Evolutionary conservation across 2,329 filamentous ascomycete species (phyloP).

Genomic region (Pseudonectria foliicola): DNA sequence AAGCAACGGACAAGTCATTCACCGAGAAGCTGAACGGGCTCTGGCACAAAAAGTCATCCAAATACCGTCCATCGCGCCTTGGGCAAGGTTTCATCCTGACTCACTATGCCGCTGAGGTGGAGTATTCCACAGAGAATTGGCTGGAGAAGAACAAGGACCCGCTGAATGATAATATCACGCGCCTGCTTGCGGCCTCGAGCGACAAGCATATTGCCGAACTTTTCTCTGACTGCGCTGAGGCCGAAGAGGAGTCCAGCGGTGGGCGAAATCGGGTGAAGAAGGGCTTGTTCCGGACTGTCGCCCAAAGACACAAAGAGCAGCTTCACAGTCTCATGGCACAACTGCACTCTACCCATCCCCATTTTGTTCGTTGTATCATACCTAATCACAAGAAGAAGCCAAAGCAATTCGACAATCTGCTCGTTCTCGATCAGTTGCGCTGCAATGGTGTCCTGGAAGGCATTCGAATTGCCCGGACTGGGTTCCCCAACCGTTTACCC

Average conservation of each 20-base stretch:
- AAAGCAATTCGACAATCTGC: conserved; percentile 81
- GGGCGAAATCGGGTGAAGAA: conserved; percentile 84
- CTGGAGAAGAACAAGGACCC: conserved; percentile 99
- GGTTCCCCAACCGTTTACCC: conserved; percentile 86
- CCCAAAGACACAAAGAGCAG: conserved; percentile 95
- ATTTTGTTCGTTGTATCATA: conserved; percentile 95
- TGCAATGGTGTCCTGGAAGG: conserved; percentile 99
- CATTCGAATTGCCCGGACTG: conserved; percentile 92
- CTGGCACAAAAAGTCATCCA: conserved; percentile 93
- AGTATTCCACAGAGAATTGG: conserved; percentile 93
- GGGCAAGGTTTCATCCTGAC: conserved; percentile 92
- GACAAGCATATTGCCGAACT: conserved; percentile 78
- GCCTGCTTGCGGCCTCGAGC: conserved; percentile 72
- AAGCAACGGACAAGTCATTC: conserved; percentile 93
- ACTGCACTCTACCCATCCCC: conserved; percentile 90
- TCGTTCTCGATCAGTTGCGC: conserved; percentile 95
- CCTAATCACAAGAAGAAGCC: conserved; percentile 97
- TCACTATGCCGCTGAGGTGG: conserved; percentile 95
- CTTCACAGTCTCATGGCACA: conserved; percentile 94
- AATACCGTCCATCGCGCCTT: conserved; percentile 83
- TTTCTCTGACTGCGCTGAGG: conserved; percentile 81
- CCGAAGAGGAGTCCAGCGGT: conserved; percentile 64
- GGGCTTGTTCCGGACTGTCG: conserved; percentile 92
- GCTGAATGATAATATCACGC: conserved; percentile 91
- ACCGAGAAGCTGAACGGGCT: conserved; percentile 95